Evolutionary conservation across 1,284 basidiomycete genomes (phyloP).

Genomic region (Porodaedalea pini): DNA sequence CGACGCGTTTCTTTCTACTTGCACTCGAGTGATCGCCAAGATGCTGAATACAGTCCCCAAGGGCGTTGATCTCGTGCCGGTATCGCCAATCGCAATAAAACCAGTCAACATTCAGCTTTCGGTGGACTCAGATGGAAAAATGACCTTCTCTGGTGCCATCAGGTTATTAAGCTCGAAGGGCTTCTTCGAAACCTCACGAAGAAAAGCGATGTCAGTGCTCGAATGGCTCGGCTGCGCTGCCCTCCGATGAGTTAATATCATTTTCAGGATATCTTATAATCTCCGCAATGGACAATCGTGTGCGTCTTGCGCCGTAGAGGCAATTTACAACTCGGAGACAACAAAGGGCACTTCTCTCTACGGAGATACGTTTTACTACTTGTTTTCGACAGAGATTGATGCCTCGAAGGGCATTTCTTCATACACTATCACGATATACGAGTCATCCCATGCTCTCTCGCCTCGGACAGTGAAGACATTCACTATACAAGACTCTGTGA

Average conservation of each 20-base stretch:
- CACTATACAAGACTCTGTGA: neutral
- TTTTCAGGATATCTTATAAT: neutral
- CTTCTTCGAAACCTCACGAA: constrained; percentile 1
- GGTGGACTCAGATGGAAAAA: constrained; percentile 18
- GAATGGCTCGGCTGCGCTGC: too few species aligned
- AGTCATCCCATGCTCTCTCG: too few species aligned
- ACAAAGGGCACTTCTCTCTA: constrained; percentile 5
- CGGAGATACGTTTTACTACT: constrained; percentile 10
- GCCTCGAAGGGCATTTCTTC: neutral
- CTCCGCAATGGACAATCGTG: neutral
- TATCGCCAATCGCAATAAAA: constrained; percentile 25
- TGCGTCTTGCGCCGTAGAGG: neutral
- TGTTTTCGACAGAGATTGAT: constrained; percentile 5
- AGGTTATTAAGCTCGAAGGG: constrained; percentile 11
- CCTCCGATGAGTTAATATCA: too few species aligned
- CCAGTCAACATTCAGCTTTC: constrained; percentile 23
- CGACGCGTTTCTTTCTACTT: constrained; percentile 21
- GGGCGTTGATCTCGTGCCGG: constrained; percentile 24
- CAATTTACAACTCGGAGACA: neutral
- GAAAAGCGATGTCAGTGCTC: neutral
- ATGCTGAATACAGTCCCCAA: constrained; percentile 30
- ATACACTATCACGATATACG: constrained; percentile 1
- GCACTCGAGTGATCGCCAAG: constrained; percentile 24
- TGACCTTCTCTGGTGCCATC: constrained; percentile 10
- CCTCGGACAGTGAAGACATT: neutral